A percentile compares a stretch with the other conserved stretches of the same genome.
These are phyloP conservation scores for Punica granatum DNA, from an alignment of 345 rosid species.

Conservation along the genomic window DNA sequence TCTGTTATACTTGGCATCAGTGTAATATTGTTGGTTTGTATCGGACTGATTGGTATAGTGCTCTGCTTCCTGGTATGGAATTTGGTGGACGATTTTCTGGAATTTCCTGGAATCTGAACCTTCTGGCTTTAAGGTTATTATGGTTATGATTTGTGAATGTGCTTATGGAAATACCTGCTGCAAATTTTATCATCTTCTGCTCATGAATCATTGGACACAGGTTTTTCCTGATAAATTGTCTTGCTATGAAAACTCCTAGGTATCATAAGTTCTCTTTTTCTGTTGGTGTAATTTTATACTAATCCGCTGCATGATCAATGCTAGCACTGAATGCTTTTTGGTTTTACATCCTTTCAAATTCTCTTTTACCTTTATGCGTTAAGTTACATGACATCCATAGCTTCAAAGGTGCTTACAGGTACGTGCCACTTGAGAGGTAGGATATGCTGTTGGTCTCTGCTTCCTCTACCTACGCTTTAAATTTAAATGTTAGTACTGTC, in stretches of 20 bases:
- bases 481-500: constrained; percentile 39
- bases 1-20: no score
- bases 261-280: constrained; percentile 6
- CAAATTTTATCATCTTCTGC: neutral
- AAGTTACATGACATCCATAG: constrained; percentile 23
- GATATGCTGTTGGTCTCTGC: constrained; percentile 40
- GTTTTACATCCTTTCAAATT: neutral
- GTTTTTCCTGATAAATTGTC: constrained; percentile 9
- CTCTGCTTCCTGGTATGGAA: neutral
- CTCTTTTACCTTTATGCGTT: constrained; percentile 9
- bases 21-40: neutral
- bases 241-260: constrained; percentile 12
- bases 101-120: neutral
- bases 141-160: neutral
- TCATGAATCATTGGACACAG: neutral
- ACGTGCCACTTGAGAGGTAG: constrained; percentile 20
- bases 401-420: constrained; percentile 42
- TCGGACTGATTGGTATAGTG: neutral
- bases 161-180: neutral
- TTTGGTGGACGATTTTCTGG: neutral
- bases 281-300: neutral
- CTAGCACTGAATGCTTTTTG: neutral
- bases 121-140: neutral
- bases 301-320: neutral
- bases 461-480: constrained; percentile 38